phyloP scores from a whole-genome alignment of 2,329 filamentous ascomycete species.

The Colletotrichum abscissum region DNA sequence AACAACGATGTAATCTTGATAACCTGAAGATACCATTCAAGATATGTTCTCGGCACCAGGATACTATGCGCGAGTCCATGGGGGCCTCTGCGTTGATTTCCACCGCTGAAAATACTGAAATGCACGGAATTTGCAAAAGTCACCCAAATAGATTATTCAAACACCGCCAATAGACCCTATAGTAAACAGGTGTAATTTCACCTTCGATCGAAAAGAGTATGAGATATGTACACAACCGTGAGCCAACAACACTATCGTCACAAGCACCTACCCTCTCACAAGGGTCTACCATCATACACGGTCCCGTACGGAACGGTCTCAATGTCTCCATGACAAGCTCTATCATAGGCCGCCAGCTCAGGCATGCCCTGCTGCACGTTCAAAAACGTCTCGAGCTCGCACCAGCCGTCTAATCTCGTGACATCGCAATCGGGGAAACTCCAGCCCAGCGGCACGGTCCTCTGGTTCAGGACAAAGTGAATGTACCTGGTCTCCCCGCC shows the following conservation, averaged over 20 bases:
- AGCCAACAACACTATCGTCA: conserved; percentile 3
- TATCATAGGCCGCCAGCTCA: conserved; percentile 69
- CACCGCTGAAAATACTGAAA: not conserved
- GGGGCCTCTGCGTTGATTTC: too few relatives aligned
- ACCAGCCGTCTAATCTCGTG: conserved; percentile 78
- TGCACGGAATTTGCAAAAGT: too few relatives aligned
- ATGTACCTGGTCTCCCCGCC: conserved; percentile 74
- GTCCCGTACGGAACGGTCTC: conserved; percentile 48
- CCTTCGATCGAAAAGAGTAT: not conserved
- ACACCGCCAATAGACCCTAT: not conserved
- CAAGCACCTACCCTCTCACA: conserved; percentile 27
- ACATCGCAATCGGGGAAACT: conserved; percentile 74
- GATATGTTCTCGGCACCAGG: too few relatives aligned
- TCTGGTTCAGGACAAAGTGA: conserved; percentile 80
- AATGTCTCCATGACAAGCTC: conserved; percentile 72
- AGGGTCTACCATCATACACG: conserved; percentile 51
- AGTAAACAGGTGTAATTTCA: not conserved
- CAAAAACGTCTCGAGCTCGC: conserved; percentile 77
- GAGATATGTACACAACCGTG: conserved; percentile 38
- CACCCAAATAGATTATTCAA: not conserved
- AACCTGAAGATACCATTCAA: too few relatives aligned
- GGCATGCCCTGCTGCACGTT: conserved; percentile 69
- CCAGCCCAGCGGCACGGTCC: conserved; percentile 75
- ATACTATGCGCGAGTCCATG: too few relatives aligned
- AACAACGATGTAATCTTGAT: too few relatives aligned